These are phyloP conservation scores for Phytophthora sp. DNA, from an alignment of 352 stramenopile genomes.

Conservation along the genomic window DNA sequence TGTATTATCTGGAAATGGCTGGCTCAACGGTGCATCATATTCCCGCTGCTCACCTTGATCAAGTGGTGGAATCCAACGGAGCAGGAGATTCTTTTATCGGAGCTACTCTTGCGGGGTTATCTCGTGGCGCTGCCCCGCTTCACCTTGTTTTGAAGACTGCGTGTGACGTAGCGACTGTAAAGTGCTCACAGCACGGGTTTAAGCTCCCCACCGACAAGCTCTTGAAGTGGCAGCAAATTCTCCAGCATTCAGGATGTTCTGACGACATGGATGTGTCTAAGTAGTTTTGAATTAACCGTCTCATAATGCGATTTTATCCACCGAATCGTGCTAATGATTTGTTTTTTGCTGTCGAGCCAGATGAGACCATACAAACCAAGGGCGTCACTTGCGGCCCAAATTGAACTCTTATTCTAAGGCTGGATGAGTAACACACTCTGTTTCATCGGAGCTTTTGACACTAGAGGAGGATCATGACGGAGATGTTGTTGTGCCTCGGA, in stretches of 20 bases:
- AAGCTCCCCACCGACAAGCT: conserved; percentile 33
- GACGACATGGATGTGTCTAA: conserved; percentile 10
- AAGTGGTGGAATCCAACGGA: conserved; percentile 71
- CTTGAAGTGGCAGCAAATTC: conserved; percentile 23
- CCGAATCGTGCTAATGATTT: conserved; percentile 1
- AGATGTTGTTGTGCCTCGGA: conserved; percentile 5
- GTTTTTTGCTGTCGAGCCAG: no score
- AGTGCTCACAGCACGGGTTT: conserved; percentile 69
- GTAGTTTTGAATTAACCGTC: neutral
- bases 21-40: conserved; percentile 41
- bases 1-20: conserved; percentile 56
- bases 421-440: no score
- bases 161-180: conserved; percentile 61
- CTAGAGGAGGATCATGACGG: neutral
- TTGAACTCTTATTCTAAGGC: no score
- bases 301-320: conserved; percentile 6
- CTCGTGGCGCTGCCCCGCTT: conserved; percentile 32
- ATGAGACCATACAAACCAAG: no score
- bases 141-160: conserved; percentile 43
- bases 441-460: conserved; percentile 4
- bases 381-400: no score
- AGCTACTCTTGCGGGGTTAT: conserved; percentile 57
- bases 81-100: conserved; percentile 82
- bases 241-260: conserved; percentile 10
- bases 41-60: conserved; percentile 35